Percentiles rank a stretch among this genome's conserved stretches.
phyloP scores from a whole-genome alignment of 176 grass and related monocot species.

The Hordeum marinum region DNA sequence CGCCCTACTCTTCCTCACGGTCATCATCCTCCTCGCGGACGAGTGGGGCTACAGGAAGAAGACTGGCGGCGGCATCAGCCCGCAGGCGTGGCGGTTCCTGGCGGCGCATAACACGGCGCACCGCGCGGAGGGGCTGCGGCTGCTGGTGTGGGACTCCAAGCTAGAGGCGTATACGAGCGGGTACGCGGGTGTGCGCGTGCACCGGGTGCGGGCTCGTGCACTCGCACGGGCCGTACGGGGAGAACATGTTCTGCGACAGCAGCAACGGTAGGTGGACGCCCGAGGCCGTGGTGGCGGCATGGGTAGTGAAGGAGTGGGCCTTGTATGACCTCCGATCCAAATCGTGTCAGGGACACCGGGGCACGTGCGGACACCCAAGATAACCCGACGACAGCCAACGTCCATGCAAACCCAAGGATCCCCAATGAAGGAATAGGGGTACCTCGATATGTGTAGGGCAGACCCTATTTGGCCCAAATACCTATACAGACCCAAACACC shows the following conservation, averaged over 20 bases:
- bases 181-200: slow-evolving; percentile 36
- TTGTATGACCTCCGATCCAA: slow-evolving; percentile 36
- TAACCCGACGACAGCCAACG: no score
- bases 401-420: no score
- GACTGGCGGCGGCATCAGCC: not conserved
- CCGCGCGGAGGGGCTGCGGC: not conserved
- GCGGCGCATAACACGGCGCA: slow-evolving; percentile 50
- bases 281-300: slow-evolving; percentile 37
- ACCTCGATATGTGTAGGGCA: no score
- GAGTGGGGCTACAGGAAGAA: not conserved
- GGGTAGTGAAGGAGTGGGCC: slow-evolving; percentile 45
- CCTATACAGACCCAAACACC: no score
- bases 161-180: slow-evolving; percentile 38
- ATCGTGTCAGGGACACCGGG: slow-evolving; percentile 22
- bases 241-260: slow-evolving; percentile 81
- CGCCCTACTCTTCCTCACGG: not conserved
- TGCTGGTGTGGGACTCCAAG: slow-evolving; percentile 41
- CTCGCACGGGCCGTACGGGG: slow-evolving; percentile 55
- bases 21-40: not conserved
- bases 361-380: slow-evolving; percentile 57
- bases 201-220: slow-evolving; percentile 54
- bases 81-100: slow-evolving; percentile 32
- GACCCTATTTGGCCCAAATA: no score
- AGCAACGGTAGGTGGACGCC: slow-evolving; percentile 45
- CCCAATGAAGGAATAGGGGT: no score